A percentile compares a stretch with the other conserved stretches of the same genome.
Conservation (phyloP, 495 filamentous ascomycete genomes). For the Penicillium paradoxum region DNA sequence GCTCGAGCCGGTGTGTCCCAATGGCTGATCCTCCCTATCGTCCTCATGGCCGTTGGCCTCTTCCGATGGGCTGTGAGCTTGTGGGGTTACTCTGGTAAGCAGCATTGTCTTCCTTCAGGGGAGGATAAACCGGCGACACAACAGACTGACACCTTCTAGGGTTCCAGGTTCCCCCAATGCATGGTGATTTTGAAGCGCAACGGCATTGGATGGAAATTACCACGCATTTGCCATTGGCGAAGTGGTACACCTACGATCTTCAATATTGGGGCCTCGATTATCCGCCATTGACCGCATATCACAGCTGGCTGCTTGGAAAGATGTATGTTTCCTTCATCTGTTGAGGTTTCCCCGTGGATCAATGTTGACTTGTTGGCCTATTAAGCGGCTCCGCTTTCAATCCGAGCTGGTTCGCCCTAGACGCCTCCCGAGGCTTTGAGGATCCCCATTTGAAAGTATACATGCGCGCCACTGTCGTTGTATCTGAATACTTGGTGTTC, state of each 20-base stretch:
- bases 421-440: conserved; percentile 75
- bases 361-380: background rate
- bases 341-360: conserved; percentile 11
- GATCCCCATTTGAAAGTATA: conserved; percentile 79
- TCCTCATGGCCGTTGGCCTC: conserved; percentile 84
- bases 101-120: background rate
- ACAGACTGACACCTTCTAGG: conserved; percentile 46
- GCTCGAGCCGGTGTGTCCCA: conserved; percentile 76
- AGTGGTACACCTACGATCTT: conserved; percentile 97
- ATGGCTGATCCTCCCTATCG: conserved; percentile 86
- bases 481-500: conserved; percentile 86
- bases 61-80: conserved; percentile 89
- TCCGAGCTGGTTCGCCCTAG: conserved; percentile 83
- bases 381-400: conserved; percentile 68
- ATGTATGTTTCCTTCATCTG: conserved; percentile 46
- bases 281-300: conserved; percentile 93
- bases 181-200: conserved; percentile 96
- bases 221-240: conserved; percentile 75
- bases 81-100: conserved; percentile 88
- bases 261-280: conserved; percentile 98
- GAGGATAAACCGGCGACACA: background rate
- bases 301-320: conserved; percentile 89
- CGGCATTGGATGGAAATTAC: conserved; percentile 99
- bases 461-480: conserved; percentile 86
- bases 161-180: conserved; percentile 77